phyloP scores from a whole-genome alignment of 2,329 filamentous ascomycete species.

The Daldinia sp. region DNA sequence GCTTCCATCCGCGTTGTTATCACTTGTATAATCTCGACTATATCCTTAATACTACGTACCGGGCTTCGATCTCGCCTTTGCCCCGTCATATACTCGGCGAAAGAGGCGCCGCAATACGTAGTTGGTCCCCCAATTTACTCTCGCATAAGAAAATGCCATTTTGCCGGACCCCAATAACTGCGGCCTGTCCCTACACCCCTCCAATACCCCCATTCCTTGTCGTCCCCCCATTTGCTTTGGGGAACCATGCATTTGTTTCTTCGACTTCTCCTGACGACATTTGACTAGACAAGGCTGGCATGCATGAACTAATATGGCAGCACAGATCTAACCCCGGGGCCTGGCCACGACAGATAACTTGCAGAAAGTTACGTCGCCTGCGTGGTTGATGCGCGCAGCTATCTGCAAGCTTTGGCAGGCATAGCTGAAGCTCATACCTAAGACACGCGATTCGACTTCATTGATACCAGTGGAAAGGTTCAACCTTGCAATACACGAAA shows the following conservation, averaged over 20 bases:
- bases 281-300: slow-evolving; percentile 42
- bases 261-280: slow-evolving; percentile 39
- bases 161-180: slow-evolving; percentile 33
- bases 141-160: slow-evolving; percentile 28
- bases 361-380: slow-evolving; percentile 43
- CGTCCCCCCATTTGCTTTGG: slow-evolving; percentile 35
- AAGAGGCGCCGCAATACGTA: slow-evolving; percentile 22
- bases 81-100: slow-evolving; percentile 21
- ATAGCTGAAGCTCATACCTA: slow-evolving; percentile 36
- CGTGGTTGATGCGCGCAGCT: slow-evolving; percentile 37
- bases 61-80: slow-evolving; percentile 9
- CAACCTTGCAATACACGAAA: slow-evolving; percentile 42
- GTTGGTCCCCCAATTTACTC: slow-evolving; percentile 28
- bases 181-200: slow-evolving; percentile 37
- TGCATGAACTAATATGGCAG: slow-evolving; percentile 47
- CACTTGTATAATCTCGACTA: slow-evolving; percentile 24
- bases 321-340: slow-evolving; percentile 41
- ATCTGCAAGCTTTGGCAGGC: slow-evolving; percentile 41
- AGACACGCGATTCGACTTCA: slow-evolving; percentile 37
- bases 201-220: slow-evolving; percentile 40
- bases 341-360: slow-evolving; percentile 42
- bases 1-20: slow-evolving; percentile 15
- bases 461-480: slow-evolving; percentile 44
- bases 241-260: slow-evolving; percentile 41
- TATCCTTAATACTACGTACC: slow-evolving; percentile 16